A percentile compares a stretch with the other conserved stretches of the same genome.
Evolutionary conservation across 441 rosid species (phyloP).

Genomic region (Corymbia calophylla): DNA sequence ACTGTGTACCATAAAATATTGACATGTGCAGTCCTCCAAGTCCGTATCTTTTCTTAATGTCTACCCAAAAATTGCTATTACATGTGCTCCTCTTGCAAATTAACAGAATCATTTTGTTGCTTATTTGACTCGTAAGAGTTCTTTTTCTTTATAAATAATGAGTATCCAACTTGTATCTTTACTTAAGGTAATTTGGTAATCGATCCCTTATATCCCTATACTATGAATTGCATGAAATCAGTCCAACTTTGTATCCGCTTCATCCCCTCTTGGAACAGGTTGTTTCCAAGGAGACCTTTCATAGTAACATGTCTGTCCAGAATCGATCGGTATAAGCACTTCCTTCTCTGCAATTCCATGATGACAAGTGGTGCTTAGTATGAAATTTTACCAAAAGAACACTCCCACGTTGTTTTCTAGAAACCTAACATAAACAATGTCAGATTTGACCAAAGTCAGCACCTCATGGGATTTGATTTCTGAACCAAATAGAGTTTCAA

Average conservation of each 20-base stretch:
- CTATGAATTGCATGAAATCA: not conserved
- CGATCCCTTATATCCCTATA: not conserved
- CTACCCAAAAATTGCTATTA: not conserved
- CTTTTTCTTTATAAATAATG: no score
- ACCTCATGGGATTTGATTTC: not conserved
- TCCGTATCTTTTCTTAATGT: not conserved
- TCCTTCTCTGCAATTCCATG: rapidly evolving
- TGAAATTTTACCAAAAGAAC: not conserved
- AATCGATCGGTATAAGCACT: not conserved
- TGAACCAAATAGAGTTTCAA: not conserved
- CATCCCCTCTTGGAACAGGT: not conserved
- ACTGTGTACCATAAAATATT: not conserved
- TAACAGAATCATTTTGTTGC: no score
- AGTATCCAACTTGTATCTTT: not conserved
- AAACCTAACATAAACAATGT: not conserved
- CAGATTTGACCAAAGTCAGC: not conserved
- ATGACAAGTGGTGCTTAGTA: not conserved
- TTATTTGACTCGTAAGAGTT: no score
- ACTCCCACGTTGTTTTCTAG: not conserved
- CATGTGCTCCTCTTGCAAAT: not conserved
- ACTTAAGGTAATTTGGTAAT: not conserved
- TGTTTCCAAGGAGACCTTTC: no score
- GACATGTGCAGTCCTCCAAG: not conserved
- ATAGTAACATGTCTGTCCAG: not conserved
- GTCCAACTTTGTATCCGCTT: not conserved